Base-by-base conservation (phyloP, 352 stramenopile genomes). In the Paralagenidium karlingii region DNA sequence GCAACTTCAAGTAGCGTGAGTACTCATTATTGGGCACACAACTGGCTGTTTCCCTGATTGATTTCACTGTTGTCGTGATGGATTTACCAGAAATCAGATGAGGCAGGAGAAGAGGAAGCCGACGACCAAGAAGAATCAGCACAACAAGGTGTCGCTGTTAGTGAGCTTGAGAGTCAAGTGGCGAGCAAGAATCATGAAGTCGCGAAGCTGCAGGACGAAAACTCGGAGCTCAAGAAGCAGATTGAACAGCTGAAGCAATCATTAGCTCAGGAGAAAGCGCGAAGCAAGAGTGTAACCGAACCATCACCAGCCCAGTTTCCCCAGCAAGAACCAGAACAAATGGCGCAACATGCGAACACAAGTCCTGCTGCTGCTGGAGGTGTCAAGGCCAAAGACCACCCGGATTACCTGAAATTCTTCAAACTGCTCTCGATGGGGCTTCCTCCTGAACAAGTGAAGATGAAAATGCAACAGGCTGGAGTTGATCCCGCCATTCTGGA, bases 361-460 rank as follows among this genome's bases (percentile, higher is more conserved):
- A 41, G 50, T 45, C 25, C 43, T 2, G 37, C 55, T 9, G 34
- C 30, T 25, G 33, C 15, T 13, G 39, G 27, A 9, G 66, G 67
- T 29, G 52, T 84, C 2, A 60, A 43, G 41, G 70, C 63, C 5
- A 78, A 81, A 44, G 68, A 88, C 7, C 68, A 89, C 33, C 76
- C 73, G 1, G 70, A 83, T 12, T 89, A 68, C 34, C 45, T 51
- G 24, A 89, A 90, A 50, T 92, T 70, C 28, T 92, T 92, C 49
- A 92, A 86, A 51, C 45, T 92, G 5, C 29, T 88, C 22, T 67
- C 53, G 16, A 89, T 92, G 76, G 78, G 78, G 5, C 30, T 92
- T 15, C 78, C 74, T 37, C 43, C 60, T 12, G 78, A 89, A 31
- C 78, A 92, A 45, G 73, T 89, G 4, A 86, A 89, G 48, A 63